Evolutionary conservation across 768 basidiomycete species (phyloP), one percentile per base, ranked within the genome.

Genomic region (Collybiopsis luxurians): DNA sequence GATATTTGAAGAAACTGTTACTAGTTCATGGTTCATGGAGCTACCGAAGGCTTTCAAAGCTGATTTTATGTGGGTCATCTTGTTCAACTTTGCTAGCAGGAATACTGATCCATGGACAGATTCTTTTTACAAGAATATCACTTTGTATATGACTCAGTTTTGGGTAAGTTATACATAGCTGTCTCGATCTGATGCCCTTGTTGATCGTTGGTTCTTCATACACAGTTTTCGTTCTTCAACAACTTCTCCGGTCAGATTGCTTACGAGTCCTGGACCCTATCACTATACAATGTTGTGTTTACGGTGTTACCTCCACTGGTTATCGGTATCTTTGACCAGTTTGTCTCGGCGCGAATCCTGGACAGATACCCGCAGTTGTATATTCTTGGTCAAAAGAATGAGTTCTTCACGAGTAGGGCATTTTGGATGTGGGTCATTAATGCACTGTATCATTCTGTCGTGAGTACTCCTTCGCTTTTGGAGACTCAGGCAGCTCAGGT

Each of bases 11-110:
- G 74, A 99, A 99, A 71, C 73, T 98, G 24, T 70, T 99, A 9
- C 85, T 99, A 15, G 97, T 99, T 6, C 97, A 99, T 66, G 97
- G 97, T 4, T 90, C 97, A 2, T 99, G 97, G 97, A 98, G 96
- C 73, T 99, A 99, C 68, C 88, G 92, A 56, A 82, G 97, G 31
- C 69, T 99, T 57, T 95, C 95, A 13, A 98, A 96, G 69, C 81
- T 99, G 56, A 95, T 98, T 66, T 79, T 99, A 9, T 99, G 96
- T 95, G 67, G 60, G 93, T 80, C 7, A 45, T 28, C 30, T 11
- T 38, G 9, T 36, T 23, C 19, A 19, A 13, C 31, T 13, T 31
- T 10, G n/a, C 13, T 15, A 7, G 21, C 17, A 28, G 23, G 47
- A 34, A 51, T 10, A 53, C 55, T 64, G 24, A 67, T 31, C 1